Percentiles rank a stretch among this genome's conserved stretches.
Conservation (phyloP, 257 asterid genomes). For the Salvia hispanica region DNA sequence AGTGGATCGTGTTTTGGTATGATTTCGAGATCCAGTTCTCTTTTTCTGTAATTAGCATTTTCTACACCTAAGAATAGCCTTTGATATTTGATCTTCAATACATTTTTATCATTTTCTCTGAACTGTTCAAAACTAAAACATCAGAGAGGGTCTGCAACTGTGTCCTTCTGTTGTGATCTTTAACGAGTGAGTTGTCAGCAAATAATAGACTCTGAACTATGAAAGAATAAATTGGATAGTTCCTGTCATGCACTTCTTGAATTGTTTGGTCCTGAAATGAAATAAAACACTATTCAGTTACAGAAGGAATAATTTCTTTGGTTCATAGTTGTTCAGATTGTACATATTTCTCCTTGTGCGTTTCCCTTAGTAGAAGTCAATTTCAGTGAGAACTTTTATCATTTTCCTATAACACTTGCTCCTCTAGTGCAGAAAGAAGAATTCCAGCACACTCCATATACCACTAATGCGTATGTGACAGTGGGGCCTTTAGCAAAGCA, state of each 20-base stretch:
- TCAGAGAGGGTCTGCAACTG: constrained; percentile 13
- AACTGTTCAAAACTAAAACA: background rate
- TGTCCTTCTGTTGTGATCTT: constrained; percentile 18
- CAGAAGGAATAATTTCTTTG: constrained; percentile 7
- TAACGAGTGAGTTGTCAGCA: constrained; percentile 8
- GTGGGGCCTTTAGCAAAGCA: constrained; percentile 77
- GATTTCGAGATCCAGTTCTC: constrained; percentile 32
- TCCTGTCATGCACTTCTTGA: background rate
- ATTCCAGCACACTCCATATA: constrained; percentile 90
- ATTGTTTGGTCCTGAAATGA: constrained; percentile 7
- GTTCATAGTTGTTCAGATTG: constrained; percentile 15
- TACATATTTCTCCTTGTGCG: constrained; percentile 2
- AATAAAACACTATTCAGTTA: constrained; percentile 11
- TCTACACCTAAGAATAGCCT: constrained; percentile 6
- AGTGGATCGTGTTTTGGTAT: constrained; percentile 77
- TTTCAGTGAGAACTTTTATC: background rate
- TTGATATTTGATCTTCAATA: constrained; percentile 18
- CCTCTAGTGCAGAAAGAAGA: constrained; percentile 83
- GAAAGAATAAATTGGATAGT: background rate
- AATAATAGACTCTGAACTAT: background rate
- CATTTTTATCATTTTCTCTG: background rate
- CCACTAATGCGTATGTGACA: constrained; percentile 92
- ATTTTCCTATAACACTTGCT: constrained; percentile 14
- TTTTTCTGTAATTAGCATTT: constrained; percentile 7
- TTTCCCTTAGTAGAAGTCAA: background rate